A percentile compares a stretch with the other conserved stretches of the same genome.
Conservation (phyloP, 192 early-diverging fungal species). For the Fimicolochytrium jonesii region DNA sequence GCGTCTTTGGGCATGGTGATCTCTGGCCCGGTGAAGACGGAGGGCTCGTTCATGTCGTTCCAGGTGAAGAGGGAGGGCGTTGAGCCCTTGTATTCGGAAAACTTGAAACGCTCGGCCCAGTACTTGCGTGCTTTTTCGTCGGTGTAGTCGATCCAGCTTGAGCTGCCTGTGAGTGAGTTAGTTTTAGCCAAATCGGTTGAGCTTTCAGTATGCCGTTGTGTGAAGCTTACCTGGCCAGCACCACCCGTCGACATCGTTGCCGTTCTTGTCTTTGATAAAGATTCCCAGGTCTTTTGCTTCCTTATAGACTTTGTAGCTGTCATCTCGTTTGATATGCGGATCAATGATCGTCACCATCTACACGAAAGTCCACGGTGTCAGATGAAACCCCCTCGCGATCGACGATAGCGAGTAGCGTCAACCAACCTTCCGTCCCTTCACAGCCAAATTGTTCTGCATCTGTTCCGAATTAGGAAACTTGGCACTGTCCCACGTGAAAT, state of each 20-base stretch:
- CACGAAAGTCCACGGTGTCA: too few relatives aligned
- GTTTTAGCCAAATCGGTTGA: background rate
- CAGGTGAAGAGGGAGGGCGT: conserved; percentile 81
- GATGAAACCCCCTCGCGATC: too few relatives aligned
- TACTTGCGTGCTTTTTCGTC: conserved; percentile 72
- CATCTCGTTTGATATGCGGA: conserved; percentile 91
- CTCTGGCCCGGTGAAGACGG: conserved; percentile 95
- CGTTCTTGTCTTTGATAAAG: conserved; percentile 75
- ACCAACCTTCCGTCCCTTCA: conserved; percentile 78
- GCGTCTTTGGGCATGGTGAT: conserved; percentile 94
- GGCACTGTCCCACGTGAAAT: conserved; percentile 92
- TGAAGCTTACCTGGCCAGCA: conserved; percentile 91
- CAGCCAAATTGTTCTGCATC: conserved; percentile 75
- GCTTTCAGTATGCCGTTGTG: too few relatives aligned
- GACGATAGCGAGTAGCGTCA: too few relatives aligned
- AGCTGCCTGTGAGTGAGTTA: conserved; percentile 51
- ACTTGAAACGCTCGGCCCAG: conserved; percentile 75
- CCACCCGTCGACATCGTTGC: conserved; percentile 86
- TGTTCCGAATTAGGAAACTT: conserved; percentile 85
- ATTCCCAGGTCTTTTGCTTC: conserved; percentile 69
- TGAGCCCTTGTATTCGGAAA: conserved; percentile 79
- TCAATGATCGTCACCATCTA: conserved; percentile 95
- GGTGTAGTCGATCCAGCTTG: conserved; percentile 89
- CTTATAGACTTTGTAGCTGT: conserved; percentile 68
- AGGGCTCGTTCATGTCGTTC: conserved; percentile 99